These are phyloP conservation scores for Colletotrichum musicola DNA, from an alignment of 2,329 filamentous ascomycete species.

Conservation along the genomic window DNA sequence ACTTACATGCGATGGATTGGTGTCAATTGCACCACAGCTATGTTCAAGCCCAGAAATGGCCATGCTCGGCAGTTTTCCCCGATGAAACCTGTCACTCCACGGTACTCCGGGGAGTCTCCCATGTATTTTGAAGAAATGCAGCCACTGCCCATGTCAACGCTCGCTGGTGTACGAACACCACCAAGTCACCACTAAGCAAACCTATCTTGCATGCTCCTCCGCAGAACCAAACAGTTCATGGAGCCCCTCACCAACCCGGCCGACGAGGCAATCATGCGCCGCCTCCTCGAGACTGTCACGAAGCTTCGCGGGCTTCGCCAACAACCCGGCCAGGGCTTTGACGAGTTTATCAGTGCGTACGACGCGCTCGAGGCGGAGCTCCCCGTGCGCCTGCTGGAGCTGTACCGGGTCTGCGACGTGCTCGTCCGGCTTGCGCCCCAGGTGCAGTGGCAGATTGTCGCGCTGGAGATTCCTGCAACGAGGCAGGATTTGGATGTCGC, in stretches of 20 bases:
- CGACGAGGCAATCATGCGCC: slow-evolving; percentile 3
- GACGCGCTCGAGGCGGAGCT: not conserved
- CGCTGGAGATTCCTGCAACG: not conserved
- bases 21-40: not conserved
- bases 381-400: not conserved
- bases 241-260: not conserved
- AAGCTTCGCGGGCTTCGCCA: not conserved
- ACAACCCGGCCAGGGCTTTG: not conserved
- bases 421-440: not conserved
- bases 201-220: no score
- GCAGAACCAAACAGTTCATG: not conserved
- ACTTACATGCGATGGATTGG: not conserved
- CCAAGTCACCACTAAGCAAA: no score
- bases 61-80: not conserved
- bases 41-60: not conserved
- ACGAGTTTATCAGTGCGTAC: not conserved
- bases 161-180: no score
- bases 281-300: slow-evolving; percentile 10
- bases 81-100: slow-evolving; percentile 9
- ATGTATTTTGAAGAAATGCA: not conserved
- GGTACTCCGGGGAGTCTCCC: not conserved
- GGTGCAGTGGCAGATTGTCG: slow-evolving; percentile 3
- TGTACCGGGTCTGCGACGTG: not conserved
- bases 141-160: no score
- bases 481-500: not conserved